Evolutionary conservation across 495 filamentous ascomycete species (phyloP).

Genomic region (Penicillium ucsense): DNA sequence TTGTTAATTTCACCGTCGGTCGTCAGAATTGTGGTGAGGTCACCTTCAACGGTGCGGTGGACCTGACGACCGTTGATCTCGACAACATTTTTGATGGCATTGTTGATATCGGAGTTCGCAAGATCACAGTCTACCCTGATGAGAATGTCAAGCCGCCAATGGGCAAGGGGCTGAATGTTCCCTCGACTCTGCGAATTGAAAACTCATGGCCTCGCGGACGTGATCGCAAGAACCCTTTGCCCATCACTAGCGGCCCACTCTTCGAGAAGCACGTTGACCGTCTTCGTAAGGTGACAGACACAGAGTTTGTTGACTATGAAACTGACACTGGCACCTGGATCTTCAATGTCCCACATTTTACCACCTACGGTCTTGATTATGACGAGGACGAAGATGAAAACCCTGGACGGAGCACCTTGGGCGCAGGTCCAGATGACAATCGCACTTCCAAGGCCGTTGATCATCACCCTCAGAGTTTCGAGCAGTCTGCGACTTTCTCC

Average conservation of each 20-base stretch:
- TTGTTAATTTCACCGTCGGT: conserved; percentile 68
- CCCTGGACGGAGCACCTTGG: conserved; percentile 46
- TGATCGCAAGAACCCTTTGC: conserved; percentile 44
- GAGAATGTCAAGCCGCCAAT: conserved; percentile 62
- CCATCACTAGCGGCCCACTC: conserved; percentile 45
- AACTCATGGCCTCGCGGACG: conserved; percentile 80
- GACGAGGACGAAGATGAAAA: conserved; percentile 60
- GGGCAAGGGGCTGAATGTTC: conserved; percentile 86
- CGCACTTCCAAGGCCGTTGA: conserved; percentile 43
- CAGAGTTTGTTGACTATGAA: conserved; percentile 72
- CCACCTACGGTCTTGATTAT: conserved; percentile 86
- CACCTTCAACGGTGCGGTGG: conserved; percentile 69
- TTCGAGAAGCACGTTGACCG: conserved; percentile 75
- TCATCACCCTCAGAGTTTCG: conserved; percentile 31
- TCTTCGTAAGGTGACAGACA: conserved; percentile 65
- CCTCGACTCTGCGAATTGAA: conserved; percentile 71
- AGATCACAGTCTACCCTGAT: conserved; percentile 78
- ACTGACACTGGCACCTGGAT: conserved; percentile 72
- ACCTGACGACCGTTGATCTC: conserved; percentile 61
- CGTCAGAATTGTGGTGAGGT: conserved; percentile 71
- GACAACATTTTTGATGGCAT: conserved; percentile 64
- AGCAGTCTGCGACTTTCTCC: conserved; percentile 38
- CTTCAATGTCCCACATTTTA: conserved; percentile 90
- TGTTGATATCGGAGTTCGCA: conserved; percentile 62
- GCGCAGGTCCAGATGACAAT: conserved; percentile 47